Percentiles rank a stretch among this genome's conserved stretches.
phyloP scores from a whole-genome alignment of 495 filamentous ascomycete genomes.

The Podospora appendiculata region DNA sequence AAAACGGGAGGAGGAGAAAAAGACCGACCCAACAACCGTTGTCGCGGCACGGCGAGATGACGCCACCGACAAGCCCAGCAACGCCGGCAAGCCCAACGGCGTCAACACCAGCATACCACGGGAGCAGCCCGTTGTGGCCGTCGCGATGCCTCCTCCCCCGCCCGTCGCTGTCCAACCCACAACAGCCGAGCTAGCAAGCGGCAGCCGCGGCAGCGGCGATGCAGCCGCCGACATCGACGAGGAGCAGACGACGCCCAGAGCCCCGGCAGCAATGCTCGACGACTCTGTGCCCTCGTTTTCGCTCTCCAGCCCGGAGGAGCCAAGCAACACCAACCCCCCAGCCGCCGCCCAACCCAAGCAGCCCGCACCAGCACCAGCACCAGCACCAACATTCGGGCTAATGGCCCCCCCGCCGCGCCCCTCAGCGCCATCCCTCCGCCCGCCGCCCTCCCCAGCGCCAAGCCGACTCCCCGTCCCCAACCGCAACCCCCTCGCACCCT shows the following conservation, averaged over 20 bases:
- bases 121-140: background rate
- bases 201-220: constrained; percentile 5
- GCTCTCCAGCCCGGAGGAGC: constrained; percentile 26
- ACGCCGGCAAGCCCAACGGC: too few relatives aligned
- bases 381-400: constrained; percentile 10
- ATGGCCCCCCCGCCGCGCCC: constrained; percentile 25
- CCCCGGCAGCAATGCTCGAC: constrained; percentile 6
- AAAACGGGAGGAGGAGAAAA: background rate
- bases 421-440: constrained; percentile 15
- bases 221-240: constrained; percentile 4
- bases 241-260: constrained; percentile 36
- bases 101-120: too few relatives aligned
- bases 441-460: constrained; percentile 1
- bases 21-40: background rate
- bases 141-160: constrained; percentile 11
- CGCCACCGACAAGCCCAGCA: too few relatives aligned
- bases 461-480: constrained; percentile 20
- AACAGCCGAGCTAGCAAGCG: background rate
- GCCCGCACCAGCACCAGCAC: constrained; percentile 17
- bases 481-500: constrained; percentile 10
- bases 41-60: background rate
- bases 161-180: constrained; percentile 3
- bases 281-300: constrained; percentile 30
- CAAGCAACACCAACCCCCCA: background rate
- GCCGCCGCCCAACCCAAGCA: background rate